These are phyloP conservation scores for Euphorbia peplus DNA, from an alignment of 345 rosid genomes.

Conservation along the genomic window DNA sequence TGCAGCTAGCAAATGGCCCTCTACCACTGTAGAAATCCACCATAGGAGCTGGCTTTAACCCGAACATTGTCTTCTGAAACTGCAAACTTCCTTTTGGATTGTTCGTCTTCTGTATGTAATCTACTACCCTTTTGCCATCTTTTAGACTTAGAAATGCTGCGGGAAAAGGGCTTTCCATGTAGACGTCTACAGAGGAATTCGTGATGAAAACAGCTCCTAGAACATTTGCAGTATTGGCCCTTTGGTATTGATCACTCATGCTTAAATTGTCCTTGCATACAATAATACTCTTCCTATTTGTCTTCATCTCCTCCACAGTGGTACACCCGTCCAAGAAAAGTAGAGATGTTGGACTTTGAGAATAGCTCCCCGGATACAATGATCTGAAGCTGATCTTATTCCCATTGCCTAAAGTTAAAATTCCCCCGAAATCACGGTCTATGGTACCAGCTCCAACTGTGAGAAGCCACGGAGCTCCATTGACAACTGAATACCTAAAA, in stretches of 20 bases:
- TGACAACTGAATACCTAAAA: constrained; percentile 18
- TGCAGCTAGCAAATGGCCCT: constrained; percentile 42
- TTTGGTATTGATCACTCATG: constrained; percentile 24
- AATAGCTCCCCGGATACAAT: constrained; percentile 35
- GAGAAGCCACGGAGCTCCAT: constrained; percentile 40
- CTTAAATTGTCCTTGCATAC: constrained; percentile 33
- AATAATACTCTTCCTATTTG: constrained; percentile 20
- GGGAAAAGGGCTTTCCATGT: constrained; percentile 32
- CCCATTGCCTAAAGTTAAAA: constrained; percentile 18
- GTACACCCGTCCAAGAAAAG: constrained; percentile 36
- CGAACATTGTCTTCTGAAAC: constrained; percentile 34
- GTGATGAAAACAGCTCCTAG: constrained; percentile 38
- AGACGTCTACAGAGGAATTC: constrained; percentile 14
- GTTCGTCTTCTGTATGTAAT: constrained; percentile 24
- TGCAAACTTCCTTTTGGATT: constrained; percentile 28
- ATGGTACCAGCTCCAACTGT: constrained; percentile 36
- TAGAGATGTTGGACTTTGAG: constrained; percentile 13
- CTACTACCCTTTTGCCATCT: constrained; percentile 25
- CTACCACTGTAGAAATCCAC: constrained; percentile 37
- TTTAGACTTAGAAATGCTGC: constrained; percentile 28
- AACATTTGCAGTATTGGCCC: constrained; percentile 29
- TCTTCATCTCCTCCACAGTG: constrained; percentile 28
- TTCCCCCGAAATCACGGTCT: constrained; percentile 31
- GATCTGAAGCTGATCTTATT: constrained; percentile 11
- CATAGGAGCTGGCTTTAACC: constrained; percentile 39